Evolutionary conservation across 2,329 filamentous ascomycete species (phyloP), one percentile per base, ranked within the genome.

Genomic region (Teratosphaeria gauchensis): DNA sequence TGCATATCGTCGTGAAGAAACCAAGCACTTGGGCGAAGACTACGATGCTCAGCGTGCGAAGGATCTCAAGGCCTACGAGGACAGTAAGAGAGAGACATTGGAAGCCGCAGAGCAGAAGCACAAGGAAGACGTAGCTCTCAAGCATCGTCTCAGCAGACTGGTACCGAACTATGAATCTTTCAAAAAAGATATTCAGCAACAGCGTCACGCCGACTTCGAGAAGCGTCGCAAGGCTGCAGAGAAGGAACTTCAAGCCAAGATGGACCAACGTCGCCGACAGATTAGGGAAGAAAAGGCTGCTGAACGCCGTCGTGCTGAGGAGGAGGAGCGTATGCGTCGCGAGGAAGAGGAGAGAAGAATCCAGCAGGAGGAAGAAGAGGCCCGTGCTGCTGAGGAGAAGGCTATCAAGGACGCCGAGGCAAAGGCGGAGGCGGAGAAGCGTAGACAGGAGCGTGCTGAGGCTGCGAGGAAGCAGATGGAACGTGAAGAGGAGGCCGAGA

Each of bases 151-250:
- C 56, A 87, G 83, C 70, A 85, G 92, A 62, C 82, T 99, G 57
- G 87, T 97, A 64, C 83, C 86, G n/a, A 75, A 81, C 57, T 99
- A 96, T 77, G 90, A 94, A 73, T 77, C 78, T 9, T 97, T 96
- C 83, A 86, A 89, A 70, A 81, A 86, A 65, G 85, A 86, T 54
- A 84, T 99, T 57, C 89, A 89, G 62, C 87, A 94, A 74, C 87
- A 90, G 71, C 89, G 92, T 67, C 90, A 90, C 71, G 89, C 95
- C 68, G 91, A 97, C 75, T 99, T 97, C 67, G 94, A 97, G 82
- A 92, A 89, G 79, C 89, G 92, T 64, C 89, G 89, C 71, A 91
- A 88, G 74, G 87, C 90, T 69, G 94, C 94, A 33, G 91, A 97
- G 80, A 86, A 88, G 64, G 94, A 99, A 73, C 83, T 97, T 59